Base-by-base conservation (phyloP, 2,329 filamentous ascomycete genomes). In the Calonectria crousiana region DNA sequence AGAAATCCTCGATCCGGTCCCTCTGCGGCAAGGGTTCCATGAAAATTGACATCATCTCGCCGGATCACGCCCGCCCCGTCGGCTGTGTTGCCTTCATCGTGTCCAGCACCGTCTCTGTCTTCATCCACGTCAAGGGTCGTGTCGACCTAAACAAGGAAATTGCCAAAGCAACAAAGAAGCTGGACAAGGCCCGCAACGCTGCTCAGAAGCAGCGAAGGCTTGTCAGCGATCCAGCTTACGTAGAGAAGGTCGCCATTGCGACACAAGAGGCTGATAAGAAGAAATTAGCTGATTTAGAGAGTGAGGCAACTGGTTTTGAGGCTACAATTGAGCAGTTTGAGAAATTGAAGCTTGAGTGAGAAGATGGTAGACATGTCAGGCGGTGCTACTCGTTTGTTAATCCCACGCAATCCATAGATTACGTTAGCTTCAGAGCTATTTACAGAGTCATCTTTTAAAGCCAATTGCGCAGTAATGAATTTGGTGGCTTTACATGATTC, bases 271-370 rank as follows among this genome's bases (percentile, higher is more conserved):
- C 88, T 14, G 94, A 95, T 78, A 88, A 89, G 83, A 91, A 91
- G 88, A 95, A 91, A 87, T 85, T 98, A 75, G 91, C 88, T 71
- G 94, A 97, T 84, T 88, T 94, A 34, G 91, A 95, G 87, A 91
- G 91, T 49, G 95, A 97, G 86, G 90, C 91, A 68, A 88, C 89
- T 82, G 93, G 93, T 77, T 94, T 96, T 82, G 92, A 96, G 88
- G 93, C 93, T 84, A 95, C 94, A 76, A 93, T 98, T 79, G 91
- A 92, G 86, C 94, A 97, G 85, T 96, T 98, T 85, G 93, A 98
- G 89, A 91, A 91, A 82, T 86, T 98, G 84, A 97, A 96, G 89
- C 79, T 92, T 5, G 86, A 87, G 82, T 65, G 28, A 47, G 20
- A 13, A 5, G n/a, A 11, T 4, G 11, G 11, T 4, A 47, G 9